Base-by-base conservation (phyloP, 108 stramenopile genomes). In the Nitzschia sp. region DNA sequence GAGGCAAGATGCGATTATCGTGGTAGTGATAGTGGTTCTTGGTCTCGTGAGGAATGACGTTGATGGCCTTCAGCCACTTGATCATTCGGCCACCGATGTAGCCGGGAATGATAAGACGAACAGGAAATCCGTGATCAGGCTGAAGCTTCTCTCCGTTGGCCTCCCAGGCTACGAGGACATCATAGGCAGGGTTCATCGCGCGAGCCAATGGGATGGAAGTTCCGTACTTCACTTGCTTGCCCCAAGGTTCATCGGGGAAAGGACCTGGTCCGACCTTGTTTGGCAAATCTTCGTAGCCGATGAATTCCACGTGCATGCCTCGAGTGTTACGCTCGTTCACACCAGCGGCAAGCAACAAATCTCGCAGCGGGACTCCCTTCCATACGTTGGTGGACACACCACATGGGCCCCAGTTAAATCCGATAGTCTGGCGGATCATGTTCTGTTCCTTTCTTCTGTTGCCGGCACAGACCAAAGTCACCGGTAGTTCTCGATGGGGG, bases 81-180 rank as follows among this genome's bases (percentile, higher is more conserved):
- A 98, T 92, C 98, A 98, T 98, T 31, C 98, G 91, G 18, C 98
- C 98, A 38, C 98, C 98, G 68, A 98, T 98, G 76, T 95, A 97
- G 51, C 98, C 98, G 0, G 98, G 98, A 54, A 98, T 96, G 78
- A 98, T 91, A 42, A 98, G 77, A 57, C 98, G 90, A 57, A 98
- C 85, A 21, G 98, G 98, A 78, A 76, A 98, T 60, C 98, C 98
- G 66, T 98, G 96, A 89, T 98, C 98, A 17, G 98, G 96, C 58
- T 91, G 83, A n/a, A 98, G 84, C 24, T 59, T 62, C 75, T 95
- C 91, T 13, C 96, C 96, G 73, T 98, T 98, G 67, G 91, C 89
- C 74, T 95, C 91, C 79, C 88, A 98, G 24, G 97, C 96, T 33
- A 99, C 77, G 4, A 98, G 57, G 53, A 98, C 83, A 48, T 98